A percentile compares a stretch with the other conserved stretches of the same genome.
phyloP scores from a whole-genome alignment of 306 rosid species.

The cucumber (Cucumis sativus) region Cucumber_9930_V3 NC_026658.2:411001-411500 shows the following conservation, averaged over 20 bases:
- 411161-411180: slow-evolving; percentile 23
- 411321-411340: slow-evolving; percentile 46
- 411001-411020: slow-evolving; percentile 83
- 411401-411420: slow-evolving; percentile 27
- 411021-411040: slow-evolving; percentile 74
- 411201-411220: slow-evolving; percentile 33
- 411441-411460: neutral
- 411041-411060: slow-evolving; percentile 46
- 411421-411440: neutral
- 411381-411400: slow-evolving; percentile 95
- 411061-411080: slow-evolving; percentile 64
- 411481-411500: slow-evolving; percentile 73
- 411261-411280: slow-evolving; percentile 69
- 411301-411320: slow-evolving; percentile 50
- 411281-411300: slow-evolving; percentile 73
- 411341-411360: slow-evolving; percentile 56
- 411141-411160: slow-evolving; percentile 24
- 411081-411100: slow-evolving; percentile 77
- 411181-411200: slow-evolving; percentile 40
- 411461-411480: slow-evolving; percentile 14
- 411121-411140: slow-evolving; percentile 20
- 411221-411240: slow-evolving; percentile 25
- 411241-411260: slow-evolving; percentile 33
- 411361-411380: slow-evolving; percentile 72
- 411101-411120: slow-evolving; percentile 79